A percentile compares a stretch with the other conserved stretches of the same genome.
phyloP scores from a whole-genome alignment of 192 early-diverging fungal species.

The Paraglomus occultum region DNA sequence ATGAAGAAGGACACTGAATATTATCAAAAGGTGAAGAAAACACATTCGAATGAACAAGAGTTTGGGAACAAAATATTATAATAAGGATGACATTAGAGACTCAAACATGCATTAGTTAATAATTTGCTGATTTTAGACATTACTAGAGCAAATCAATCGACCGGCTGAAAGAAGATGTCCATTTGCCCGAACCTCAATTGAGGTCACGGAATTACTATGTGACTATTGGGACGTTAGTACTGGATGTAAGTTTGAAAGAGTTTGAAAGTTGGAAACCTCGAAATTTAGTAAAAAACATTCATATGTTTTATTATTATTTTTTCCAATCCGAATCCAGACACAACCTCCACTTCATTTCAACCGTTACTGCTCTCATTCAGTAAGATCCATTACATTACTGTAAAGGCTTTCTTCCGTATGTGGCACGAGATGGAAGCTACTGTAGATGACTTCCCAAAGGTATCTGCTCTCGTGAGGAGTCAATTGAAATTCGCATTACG shows the following conservation, averaged over 20 bases:
- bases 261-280: not conserved
- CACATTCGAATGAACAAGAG: not conserved
- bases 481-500: slow-evolving; percentile 54
- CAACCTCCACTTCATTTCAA: slow-evolving; percentile 54
- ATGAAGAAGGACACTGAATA: slow-evolving; percentile 41
- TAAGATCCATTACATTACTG: slow-evolving; percentile 50
- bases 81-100: not conserved
- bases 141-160: slow-evolving; percentile 45
- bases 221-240: slow-evolving; percentile 70
- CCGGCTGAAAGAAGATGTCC: slow-evolving; percentile 51
- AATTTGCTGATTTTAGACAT: slow-evolving; percentile 34
- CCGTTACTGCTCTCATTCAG: slow-evolving; percentile 63
- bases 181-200: slow-evolving; percentile 58
- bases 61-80: not conserved
- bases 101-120: slow-evolving; percentile 1
- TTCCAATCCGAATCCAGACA: slow-evolving; percentile 35
- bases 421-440: slow-evolving; percentile 67
- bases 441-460: slow-evolving; percentile 47
- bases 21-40: slow-evolving; percentile 41
- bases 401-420: slow-evolving; percentile 55
- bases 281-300: not conserved
- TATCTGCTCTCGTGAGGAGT: slow-evolving; percentile 58
- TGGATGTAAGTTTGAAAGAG: slow-evolving; percentile 53
- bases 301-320: slow-evolving; percentile 1
- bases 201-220: slow-evolving; percentile 63